phyloP scores from a whole-genome alignment of 495 filamentous ascomycete species.

The Bacidia gigantensis region DNA sequence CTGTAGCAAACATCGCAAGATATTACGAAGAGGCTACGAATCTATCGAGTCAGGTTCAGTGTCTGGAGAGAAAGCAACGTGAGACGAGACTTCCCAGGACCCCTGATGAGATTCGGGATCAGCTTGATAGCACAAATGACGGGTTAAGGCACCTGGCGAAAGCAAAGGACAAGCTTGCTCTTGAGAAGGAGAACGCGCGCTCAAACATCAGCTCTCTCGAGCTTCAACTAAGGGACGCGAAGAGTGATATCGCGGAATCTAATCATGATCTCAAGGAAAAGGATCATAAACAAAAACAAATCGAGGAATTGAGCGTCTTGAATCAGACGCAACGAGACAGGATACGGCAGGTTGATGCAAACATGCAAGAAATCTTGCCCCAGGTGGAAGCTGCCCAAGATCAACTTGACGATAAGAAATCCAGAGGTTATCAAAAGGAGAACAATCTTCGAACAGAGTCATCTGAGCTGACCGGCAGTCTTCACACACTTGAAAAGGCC shows the following conservation, averaged over 20 bases:
- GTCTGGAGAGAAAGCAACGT: slow-evolving; percentile 56
- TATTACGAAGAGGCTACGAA: slow-evolving; percentile 55
- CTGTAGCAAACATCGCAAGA: slow-evolving; percentile 61
- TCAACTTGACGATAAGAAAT: slow-evolving; percentile 58
- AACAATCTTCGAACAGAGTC: slow-evolving; percentile 59
- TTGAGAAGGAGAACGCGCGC: slow-evolving; percentile 58
- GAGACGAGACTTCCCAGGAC: slow-evolving; percentile 48
- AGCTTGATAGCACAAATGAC: slow-evolving; percentile 54
- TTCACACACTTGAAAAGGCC: slow-evolving; percentile 60
- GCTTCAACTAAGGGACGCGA: slow-evolving; percentile 53
- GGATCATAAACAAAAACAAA: slow-evolving; percentile 45
- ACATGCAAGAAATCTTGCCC: slow-evolving; percentile 56
- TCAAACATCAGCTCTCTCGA: slow-evolving; percentile 55
- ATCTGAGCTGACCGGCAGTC: slow-evolving; percentile 52
- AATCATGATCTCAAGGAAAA: slow-evolving; percentile 68
- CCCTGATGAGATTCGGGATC: slow-evolving; percentile 69
- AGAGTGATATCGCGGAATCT: slow-evolving; percentile 52
- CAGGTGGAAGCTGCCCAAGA: slow-evolving; percentile 59
- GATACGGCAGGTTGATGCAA: slow-evolving; percentile 50
- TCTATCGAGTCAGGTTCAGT: slow-evolving; percentile 54
- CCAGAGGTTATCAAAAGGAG: slow-evolving; percentile 58
- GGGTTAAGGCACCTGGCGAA: slow-evolving; percentile 48
- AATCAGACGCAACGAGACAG: slow-evolving; percentile 53
- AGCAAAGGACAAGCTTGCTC: slow-evolving; percentile 44
- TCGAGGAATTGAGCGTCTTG: slow-evolving; percentile 57